Evolutionary conservation across 305 asterid genomes (phyloP).

Genomic region (Fraxinus angustifolia): DNA sequence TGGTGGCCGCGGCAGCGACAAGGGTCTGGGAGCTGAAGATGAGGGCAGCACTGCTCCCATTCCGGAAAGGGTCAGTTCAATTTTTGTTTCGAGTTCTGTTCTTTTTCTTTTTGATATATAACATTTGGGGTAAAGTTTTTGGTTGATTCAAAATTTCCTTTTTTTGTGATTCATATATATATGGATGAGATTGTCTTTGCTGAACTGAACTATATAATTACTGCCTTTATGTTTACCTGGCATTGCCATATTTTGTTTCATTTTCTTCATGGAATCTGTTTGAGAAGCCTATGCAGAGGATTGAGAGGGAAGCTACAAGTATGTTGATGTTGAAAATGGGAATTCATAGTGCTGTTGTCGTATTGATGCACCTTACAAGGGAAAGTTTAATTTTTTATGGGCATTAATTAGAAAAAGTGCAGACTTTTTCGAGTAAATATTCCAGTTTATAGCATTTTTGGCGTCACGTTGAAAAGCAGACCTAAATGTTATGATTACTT

Average conservation of each 20-base stretch:
- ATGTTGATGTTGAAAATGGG: background rate
- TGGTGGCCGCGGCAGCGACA: constrained; percentile 62
- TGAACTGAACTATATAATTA: background rate
- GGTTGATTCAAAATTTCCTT: background rate
- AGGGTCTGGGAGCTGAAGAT: constrained; percentile 52
- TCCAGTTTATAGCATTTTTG: background rate
- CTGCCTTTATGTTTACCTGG: background rate
- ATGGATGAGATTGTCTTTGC: background rate
- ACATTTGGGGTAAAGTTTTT: background rate
- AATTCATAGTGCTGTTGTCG: background rate
- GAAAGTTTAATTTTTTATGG: background rate
- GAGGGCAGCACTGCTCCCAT: constrained; percentile 70
- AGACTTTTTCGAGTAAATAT: background rate
- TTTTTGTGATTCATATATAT: background rate
- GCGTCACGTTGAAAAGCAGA: background rate
- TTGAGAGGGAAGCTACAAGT: constrained; percentile 9
- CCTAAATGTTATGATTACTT: background rate
- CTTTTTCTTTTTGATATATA: background rate
- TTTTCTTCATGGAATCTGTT: background rate
- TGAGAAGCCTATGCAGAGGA: background rate
- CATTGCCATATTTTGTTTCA: background rate
- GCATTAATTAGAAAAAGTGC: background rate
- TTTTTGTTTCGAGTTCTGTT: background rate
- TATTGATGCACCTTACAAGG: background rate
- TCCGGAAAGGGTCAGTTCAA: constrained; percentile 56